phyloP scores from a whole-genome alignment of 495 filamentous ascomycete species.

The Xylaria acuta region DNA sequence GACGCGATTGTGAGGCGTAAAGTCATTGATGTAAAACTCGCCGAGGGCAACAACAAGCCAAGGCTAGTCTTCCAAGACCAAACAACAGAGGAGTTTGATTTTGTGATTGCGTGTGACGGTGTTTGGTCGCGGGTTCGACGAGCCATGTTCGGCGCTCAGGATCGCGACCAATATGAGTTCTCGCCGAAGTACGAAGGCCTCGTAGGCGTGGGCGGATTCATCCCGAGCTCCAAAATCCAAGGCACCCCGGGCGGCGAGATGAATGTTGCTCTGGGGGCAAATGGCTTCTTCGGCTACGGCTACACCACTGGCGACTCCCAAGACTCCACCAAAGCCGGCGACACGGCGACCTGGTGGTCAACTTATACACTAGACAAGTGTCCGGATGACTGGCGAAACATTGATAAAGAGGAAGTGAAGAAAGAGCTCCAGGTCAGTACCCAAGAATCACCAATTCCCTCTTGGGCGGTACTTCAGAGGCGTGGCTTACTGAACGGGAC shows the following conservation, averaged over 20 bases:
- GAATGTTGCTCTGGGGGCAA: constrained; percentile 59
- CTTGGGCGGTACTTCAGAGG: background rate
- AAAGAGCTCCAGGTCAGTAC: constrained; percentile 21
- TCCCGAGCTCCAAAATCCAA: constrained; percentile 41
- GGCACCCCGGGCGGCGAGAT: constrained; percentile 47
- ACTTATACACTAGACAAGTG: constrained; percentile 51
- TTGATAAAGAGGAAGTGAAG: constrained; percentile 21
- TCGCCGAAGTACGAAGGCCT: constrained; percentile 44
- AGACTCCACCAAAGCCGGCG: constrained; percentile 44
- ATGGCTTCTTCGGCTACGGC: constrained; percentile 66
- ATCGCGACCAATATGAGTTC: constrained; percentile 45
- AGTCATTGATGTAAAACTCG: constrained; percentile 22
- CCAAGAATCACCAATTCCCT: background rate
- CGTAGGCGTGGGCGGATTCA: constrained; percentile 62
- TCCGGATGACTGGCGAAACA: constrained; percentile 38
- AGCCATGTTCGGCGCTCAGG: constrained; percentile 48
- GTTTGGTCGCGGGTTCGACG: constrained; percentile 57
- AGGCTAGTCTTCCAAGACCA: constrained; percentile 44
- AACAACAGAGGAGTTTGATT: constrained; percentile 49
- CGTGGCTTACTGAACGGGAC: background rate
- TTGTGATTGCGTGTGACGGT: constrained; percentile 69
- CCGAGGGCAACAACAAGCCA: constrained; percentile 25
- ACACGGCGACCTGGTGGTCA: constrained; percentile 56
- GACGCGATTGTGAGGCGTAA: constrained; percentile 20
- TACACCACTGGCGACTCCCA: constrained; percentile 30